Conservation (phyloP, 1,139 yeast genomes). For the Candida glucosophila region DNA sequence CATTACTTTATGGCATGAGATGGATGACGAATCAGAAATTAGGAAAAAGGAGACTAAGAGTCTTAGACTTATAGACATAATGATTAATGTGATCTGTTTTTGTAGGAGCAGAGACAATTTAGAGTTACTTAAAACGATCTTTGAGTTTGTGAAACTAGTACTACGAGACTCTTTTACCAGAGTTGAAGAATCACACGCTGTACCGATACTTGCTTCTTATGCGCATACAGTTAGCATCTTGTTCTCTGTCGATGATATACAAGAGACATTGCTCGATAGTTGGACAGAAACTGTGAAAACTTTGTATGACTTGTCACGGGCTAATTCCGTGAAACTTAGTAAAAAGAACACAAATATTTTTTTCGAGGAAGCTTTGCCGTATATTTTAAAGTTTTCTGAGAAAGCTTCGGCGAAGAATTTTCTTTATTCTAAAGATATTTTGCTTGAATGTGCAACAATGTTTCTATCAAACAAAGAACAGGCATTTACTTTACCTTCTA, state of each 20-base stretch:
- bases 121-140: background rate
- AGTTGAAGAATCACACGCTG: background rate
- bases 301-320: constrained; percentile 18
- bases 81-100: constrained; percentile 8
- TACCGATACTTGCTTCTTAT: background rate
- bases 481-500: constrained; percentile 10
- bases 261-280: constrained; percentile 6
- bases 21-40: constrained; percentile 12
- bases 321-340: constrained; percentile 8
- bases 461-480: constrained; percentile 13
- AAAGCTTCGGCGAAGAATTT: constrained; percentile 2
- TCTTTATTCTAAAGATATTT: constrained; percentile 5
- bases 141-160: background rate
- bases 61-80: constrained; percentile 14
- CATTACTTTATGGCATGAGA: constrained; percentile 26
- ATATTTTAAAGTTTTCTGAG: constrained; percentile 6
- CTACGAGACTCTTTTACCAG: background rate
- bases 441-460: constrained; percentile 7
- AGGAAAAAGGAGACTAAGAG: constrained; percentile 28
- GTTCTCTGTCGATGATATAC: background rate
- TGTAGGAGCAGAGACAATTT: background rate
- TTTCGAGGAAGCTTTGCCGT: constrained; percentile 11
- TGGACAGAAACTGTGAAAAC: constrained; percentile 18
- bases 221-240: background rate
- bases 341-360: constrained; percentile 25